Conservation (phyloP, 495 filamentous ascomycete species). For the Penicillium tannophilum region DNA sequence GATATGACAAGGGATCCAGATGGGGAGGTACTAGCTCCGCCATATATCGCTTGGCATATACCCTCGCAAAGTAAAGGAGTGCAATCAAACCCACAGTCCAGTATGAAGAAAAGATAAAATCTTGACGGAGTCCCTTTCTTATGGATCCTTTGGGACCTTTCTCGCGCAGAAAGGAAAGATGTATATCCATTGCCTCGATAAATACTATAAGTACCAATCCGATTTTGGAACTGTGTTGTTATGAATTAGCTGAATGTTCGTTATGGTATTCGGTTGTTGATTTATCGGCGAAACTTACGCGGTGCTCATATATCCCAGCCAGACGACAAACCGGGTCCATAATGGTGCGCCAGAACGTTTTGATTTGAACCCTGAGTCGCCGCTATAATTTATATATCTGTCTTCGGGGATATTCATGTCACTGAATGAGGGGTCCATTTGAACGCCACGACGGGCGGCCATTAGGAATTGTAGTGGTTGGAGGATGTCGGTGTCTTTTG, state of each 20-base stretch:
- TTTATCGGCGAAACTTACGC: not conserved
- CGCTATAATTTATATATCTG: not conserved
- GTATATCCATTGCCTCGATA: too few relatives aligned
- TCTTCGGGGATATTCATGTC: not conserved
- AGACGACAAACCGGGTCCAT: not conserved
- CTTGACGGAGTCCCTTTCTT: not conserved
- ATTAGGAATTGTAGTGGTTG: not conserved
- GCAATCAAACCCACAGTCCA: not conserved
- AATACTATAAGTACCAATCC: not conserved
- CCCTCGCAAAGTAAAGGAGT: not conserved
- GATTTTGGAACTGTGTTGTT: not conserved
- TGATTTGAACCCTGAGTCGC: not conserved
- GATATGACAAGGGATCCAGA: not conserved
- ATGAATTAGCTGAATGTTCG: not conserved
- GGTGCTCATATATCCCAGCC: not conserved
- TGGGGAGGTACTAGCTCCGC: not conserved
- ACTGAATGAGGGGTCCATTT: not conserved
- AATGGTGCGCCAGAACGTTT: not conserved
- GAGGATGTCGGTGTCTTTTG: not conserved
- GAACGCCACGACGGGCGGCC: not conserved
- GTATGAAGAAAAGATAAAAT: not conserved
- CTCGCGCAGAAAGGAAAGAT: too few relatives aligned
- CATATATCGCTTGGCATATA: not conserved
- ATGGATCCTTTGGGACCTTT: not conserved
- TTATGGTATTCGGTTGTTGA: not conserved